Evolutionary conservation across 139 green algal species (phyloP).

Genomic region (Nannochloris sp.): DNA sequence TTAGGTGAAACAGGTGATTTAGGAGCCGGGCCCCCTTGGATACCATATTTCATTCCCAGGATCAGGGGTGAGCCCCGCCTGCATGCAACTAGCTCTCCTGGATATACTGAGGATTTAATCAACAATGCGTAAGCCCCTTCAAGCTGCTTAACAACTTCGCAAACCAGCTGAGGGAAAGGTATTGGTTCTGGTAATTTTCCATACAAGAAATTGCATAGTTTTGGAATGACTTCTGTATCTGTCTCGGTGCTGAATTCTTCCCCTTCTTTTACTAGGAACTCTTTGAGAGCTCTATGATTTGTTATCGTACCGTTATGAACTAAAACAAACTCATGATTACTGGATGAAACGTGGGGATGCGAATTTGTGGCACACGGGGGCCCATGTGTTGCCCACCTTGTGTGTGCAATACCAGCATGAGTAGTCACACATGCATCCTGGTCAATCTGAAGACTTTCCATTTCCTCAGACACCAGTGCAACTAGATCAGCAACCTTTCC

Average conservation of each 20-base stretch:
- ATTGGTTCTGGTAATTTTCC: constrained; percentile 48
- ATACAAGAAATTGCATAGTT: constrained; percentile 85
- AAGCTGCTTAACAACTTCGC: constrained; percentile 93
- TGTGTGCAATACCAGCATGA: constrained; percentile 90
- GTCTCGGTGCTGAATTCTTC: constrained; percentile 92
- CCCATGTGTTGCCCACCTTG: constrained; percentile 96
- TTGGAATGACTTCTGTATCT: constrained; percentile 97
- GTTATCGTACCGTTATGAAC: constrained; percentile 99
- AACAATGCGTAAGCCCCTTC: constrained; percentile 95
- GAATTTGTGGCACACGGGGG: constrained; percentile 72
- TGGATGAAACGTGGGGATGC: constrained; percentile 78
- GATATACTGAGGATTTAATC: constrained; percentile 90
- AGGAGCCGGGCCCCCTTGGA: constrained; percentile 19
- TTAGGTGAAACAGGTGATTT: constrained; percentile 13
- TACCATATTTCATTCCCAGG: constrained; percentile 68
- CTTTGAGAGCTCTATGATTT: constrained; percentile 87
- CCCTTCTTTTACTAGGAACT: constrained; percentile 82
- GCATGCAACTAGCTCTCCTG: constrained; percentile 92
- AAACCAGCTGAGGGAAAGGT: constrained; percentile 69
- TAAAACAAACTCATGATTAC: constrained; percentile 76
- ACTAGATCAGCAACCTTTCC: constrained; percentile 89
- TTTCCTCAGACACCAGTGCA: constrained; percentile 8
- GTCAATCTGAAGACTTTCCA: constrained; percentile 1
- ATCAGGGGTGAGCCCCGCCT: constrained; percentile 90
- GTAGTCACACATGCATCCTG: constrained; percentile 23